Conservation (phyloP, 2,329 filamentous ascomycete genomes). For the Coniella lustricola region DNA sequence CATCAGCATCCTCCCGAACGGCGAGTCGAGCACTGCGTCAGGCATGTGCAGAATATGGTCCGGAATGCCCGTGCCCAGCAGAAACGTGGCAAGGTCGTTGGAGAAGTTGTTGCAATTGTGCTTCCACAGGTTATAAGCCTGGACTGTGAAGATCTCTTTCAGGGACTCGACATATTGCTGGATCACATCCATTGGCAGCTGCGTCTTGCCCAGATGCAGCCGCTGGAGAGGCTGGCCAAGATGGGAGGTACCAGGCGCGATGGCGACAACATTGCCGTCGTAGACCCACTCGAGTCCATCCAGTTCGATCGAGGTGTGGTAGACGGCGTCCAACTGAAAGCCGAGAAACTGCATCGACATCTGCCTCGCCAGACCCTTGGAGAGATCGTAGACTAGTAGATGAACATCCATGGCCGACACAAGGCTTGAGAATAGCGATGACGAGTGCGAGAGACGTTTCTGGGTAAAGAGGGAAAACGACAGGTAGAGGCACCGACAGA, state of each 20-base stretch:
- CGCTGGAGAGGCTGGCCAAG: constrained; percentile 77
- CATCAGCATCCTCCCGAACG: constrained; percentile 80
- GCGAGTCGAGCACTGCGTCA: constrained; percentile 74
- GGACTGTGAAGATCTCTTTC: constrained; percentile 69
- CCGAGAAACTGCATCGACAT: constrained; percentile 47
- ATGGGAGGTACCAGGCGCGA: constrained; percentile 74
- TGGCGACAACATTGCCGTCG: constrained; percentile 78
- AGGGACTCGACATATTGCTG: constrained; percentile 83
- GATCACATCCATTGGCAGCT: constrained; percentile 73
- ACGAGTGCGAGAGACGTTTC: neutral
- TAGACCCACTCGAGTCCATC: constrained; percentile 85
- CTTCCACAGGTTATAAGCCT: constrained; percentile 81
- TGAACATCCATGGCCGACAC: constrained; percentile 59
- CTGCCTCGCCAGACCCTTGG: constrained; percentile 48
- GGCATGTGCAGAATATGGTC: constrained; percentile 80
- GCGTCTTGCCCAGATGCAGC: constrained; percentile 67
- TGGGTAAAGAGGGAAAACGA: neutral
- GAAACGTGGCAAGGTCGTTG: constrained; percentile 83
- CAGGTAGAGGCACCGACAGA: neutral
- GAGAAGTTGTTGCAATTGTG: constrained; percentile 99
- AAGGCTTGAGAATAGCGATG: neutral
- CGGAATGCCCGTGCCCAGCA: constrained; percentile 83
- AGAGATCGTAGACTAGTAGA: constrained; percentile 73
- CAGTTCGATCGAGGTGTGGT: constrained; percentile 87
- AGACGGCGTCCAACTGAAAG: constrained; percentile 77